These are phyloP conservation scores for Chernovozyma aurita DNA, from an alignment of 1,139 yeast species.

Conservation along the genomic window DNA sequence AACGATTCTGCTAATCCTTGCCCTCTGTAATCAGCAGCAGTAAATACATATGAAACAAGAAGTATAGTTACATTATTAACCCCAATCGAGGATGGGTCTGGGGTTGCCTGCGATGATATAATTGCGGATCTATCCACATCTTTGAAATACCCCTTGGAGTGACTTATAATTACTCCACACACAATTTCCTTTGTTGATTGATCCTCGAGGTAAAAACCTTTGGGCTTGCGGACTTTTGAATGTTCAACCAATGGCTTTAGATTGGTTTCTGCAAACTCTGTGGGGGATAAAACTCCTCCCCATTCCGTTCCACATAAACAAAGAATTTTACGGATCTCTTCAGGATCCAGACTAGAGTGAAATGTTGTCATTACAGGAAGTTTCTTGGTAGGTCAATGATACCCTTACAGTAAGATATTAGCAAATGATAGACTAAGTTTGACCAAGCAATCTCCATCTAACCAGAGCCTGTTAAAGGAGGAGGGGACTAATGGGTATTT, in stretches of 20 bases:
- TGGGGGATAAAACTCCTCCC: constrained; percentile 21
- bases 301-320: constrained; percentile 27
- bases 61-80: constrained; percentile 27
- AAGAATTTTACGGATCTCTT: constrained; percentile 22
- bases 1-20: constrained; percentile 29
- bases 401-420: no score
- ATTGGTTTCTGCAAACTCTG: constrained; percentile 19
- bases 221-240: constrained; percentile 6
- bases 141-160: constrained; percentile 26
- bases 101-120: constrained; percentile 20
- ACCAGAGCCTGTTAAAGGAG: no score
- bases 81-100: constrained; percentile 33
- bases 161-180: constrained; percentile 24
- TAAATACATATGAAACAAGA: constrained; percentile 26
- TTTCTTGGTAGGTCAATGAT: no score
- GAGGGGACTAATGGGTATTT: no score
- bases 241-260: constrained; percentile 12
- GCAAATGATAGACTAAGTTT: no score
- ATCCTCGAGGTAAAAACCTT: constrained; percentile 30
- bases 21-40: constrained; percentile 22
- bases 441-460: no score
- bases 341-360: constrained; percentile 24
- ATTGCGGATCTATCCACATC: constrained; percentile 26
- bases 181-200: constrained; percentile 20
- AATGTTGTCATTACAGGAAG: constrained; percentile 10